phyloP scores from a whole-genome alignment of 441 rosid species.

The Jatropha multifida region DNA sequence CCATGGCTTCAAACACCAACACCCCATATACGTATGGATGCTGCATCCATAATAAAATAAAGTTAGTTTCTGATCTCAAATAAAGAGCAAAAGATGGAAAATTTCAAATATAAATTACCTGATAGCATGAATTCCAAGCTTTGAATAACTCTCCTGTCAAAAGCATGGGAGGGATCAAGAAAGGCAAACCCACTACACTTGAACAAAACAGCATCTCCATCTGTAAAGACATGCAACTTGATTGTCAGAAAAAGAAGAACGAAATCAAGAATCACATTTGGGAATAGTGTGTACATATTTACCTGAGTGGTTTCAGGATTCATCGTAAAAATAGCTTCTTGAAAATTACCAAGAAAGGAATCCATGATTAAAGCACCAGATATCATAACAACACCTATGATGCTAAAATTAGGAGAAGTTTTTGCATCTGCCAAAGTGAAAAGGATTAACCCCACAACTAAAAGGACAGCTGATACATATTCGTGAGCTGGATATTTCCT shows the following conservation, averaged over 20 bases:
- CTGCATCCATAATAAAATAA: constrained; percentile 32
- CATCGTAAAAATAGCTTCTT: constrained; percentile 85
- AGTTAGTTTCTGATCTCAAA: too few relatives aligned
- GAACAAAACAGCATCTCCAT: constrained; percentile 96
- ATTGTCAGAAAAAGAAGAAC: neutral
- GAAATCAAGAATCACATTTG: neutral
- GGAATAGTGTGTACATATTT: neutral
- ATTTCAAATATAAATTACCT: constrained; percentile 37
- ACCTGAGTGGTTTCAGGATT: constrained; percentile 93
- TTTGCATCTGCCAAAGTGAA: constrained; percentile 92
- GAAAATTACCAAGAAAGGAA: constrained; percentile 84
- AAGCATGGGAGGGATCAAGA: constrained; percentile 85
- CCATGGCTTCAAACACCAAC: constrained; percentile 82
- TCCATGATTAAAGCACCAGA: constrained; percentile 80
- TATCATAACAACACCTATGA: constrained; percentile 76
- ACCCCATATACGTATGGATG: constrained; percentile 81
- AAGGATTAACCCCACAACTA: constrained; percentile 72
- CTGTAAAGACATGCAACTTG: constrained; percentile 28
- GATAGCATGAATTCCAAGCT: constrained; percentile 87
- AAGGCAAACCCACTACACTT: constrained; percentile 79
- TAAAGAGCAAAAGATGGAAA: neutral
- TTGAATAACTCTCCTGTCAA: constrained; percentile 73
- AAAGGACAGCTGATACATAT: constrained; percentile 66
- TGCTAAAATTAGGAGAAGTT: constrained; percentile 78
- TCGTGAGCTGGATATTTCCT: constrained; percentile 73